Conservation (phyloP, 2,329 filamentous ascomycete species). For the Akanthomyces uredinophilus region DNA sequence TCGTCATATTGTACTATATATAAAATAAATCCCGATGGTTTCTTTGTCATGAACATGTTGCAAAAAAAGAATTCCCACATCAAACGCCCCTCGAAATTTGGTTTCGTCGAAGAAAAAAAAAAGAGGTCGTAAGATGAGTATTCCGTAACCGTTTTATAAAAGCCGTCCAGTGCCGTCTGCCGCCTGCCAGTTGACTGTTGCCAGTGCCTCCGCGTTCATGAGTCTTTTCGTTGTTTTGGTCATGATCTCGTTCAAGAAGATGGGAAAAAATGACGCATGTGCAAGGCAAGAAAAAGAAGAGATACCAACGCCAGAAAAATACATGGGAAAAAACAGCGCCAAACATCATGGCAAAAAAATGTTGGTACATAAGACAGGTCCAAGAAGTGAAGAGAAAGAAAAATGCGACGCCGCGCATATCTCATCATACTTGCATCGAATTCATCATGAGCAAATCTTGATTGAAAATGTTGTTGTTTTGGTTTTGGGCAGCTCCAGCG, state of each 20-base stretch:
- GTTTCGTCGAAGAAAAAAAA: background rate
- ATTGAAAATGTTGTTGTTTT: constrained; percentile 6
- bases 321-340: background rate
- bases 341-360: background rate
- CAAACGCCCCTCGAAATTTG: background rate
- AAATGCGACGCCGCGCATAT: background rate
- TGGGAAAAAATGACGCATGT: background rate
- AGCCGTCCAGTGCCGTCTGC: background rate
- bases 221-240: background rate
- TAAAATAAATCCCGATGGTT: background rate
- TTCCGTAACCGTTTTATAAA: background rate
- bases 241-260: constrained; percentile 5
- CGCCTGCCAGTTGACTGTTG: constrained; percentile 1
- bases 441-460: constrained; percentile 4
- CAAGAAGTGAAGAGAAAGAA: background rate
- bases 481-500: background rate
- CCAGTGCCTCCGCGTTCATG: constrained; percentile 3
- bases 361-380: background rate
- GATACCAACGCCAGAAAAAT: background rate
- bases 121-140: background rate
- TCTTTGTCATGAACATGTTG: background rate
- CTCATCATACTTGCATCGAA: background rate
- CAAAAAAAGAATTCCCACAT: background rate
- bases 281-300: background rate
- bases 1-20: constrained; percentile 11